phyloP scores from a whole-genome alignment of 805 yeast genomes.

The Gaillardinia entomophila region DNA sequence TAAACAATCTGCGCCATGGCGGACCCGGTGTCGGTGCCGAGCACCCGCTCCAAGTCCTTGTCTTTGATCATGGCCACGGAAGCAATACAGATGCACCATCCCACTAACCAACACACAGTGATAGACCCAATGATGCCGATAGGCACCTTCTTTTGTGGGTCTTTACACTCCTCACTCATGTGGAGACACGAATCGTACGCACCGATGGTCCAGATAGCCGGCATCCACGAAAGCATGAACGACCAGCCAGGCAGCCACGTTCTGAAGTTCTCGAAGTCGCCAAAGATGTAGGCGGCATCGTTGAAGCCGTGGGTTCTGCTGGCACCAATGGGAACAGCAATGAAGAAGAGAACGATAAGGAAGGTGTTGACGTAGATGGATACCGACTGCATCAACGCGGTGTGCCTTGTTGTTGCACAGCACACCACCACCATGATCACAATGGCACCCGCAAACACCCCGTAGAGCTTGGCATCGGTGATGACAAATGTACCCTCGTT shows the following conservation, averaged over 20 bases:
- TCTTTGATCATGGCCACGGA: constrained; percentile 17
- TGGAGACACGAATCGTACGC: constrained; percentile 29
- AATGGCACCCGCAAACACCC: constrained; percentile 26
- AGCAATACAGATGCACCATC: constrained; percentile 18
- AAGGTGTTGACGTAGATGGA: constrained; percentile 18
- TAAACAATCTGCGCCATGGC: constrained; percentile 26
- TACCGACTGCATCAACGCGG: constrained; percentile 20
- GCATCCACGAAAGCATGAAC: constrained; percentile 20
- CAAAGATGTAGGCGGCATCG: constrained; percentile 9
- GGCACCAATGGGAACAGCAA: constrained; percentile 26
- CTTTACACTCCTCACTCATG: constrained; percentile 24
- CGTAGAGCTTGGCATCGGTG: constrained; percentile 22
- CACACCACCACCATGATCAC: constrained; percentile 16
- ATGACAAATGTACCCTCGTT: constrained; percentile 23
- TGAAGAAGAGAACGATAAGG: constrained; percentile 17
- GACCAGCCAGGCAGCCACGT: constrained; percentile 15
- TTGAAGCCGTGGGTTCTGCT: constrained; percentile 8
- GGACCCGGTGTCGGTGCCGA: constrained; percentile 17
- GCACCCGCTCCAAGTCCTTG: constrained; percentile 9
- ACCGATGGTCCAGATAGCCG: constrained; percentile 30
- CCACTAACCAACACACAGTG: constrained; percentile 19
- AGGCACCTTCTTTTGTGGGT: constrained; percentile 22
- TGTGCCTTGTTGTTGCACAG: constrained; percentile 17
- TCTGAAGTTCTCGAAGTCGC: constrained; percentile 7
- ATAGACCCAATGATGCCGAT: constrained; percentile 25